Percentiles rank a stretch among this genome's conserved stretches.
Evolutionary conservation across 2,329 filamentous ascomycete genomes (phyloP).

Genomic region (Phialophora chinensis): DNA sequence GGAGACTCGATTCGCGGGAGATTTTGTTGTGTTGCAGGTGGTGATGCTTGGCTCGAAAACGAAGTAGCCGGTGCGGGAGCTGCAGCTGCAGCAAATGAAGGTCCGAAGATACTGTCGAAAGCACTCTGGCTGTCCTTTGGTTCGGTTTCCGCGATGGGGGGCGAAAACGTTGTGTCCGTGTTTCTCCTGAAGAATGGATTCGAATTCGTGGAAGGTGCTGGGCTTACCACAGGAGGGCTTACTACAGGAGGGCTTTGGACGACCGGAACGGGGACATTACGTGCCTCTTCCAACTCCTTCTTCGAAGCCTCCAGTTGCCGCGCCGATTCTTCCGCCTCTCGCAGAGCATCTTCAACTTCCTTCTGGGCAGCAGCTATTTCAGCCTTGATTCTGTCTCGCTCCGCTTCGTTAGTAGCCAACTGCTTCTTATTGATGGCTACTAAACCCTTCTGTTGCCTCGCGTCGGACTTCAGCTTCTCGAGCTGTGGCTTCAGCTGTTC

Average conservation of each 20-base stretch:
- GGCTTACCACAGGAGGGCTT: slow-evolving; percentile 48
- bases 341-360: slow-evolving; percentile 64
- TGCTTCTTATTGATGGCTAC: slow-evolving; percentile 99
- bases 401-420: slow-evolving; percentile 82
- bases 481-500: slow-evolving; percentile 84
- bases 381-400: slow-evolving; percentile 82
- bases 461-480: slow-evolving; percentile 90
- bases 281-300: slow-evolving; percentile 37
- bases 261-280: slow-evolving; percentile 31
- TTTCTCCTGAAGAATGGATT: slow-evolving; percentile 90
- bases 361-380: slow-evolving; percentile 74
- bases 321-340: slow-evolving; percentile 53
- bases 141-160: slow-evolving; percentile 26
- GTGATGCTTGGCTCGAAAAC: slow-evolving; percentile 59
- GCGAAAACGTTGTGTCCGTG: slow-evolving; percentile 53
- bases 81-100: slow-evolving; percentile 61
- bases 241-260: slow-evolving; percentile 27
- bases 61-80: slow-evolving; percentile 66
- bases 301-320: slow-evolving; percentile 52
- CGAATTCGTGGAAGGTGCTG: slow-evolving; percentile 67
- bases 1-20: slow-evolving; percentile 35
- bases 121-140: slow-evolving; percentile 55
- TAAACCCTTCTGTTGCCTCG: slow-evolving; percentile 91
- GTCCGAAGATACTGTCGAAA: slow-evolving; percentile 87
- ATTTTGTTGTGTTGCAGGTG: slow-evolving; percentile 60